Percentiles rank a stretch among this genome's conserved stretches.
Evolutionary conservation across 2,329 filamentous ascomycete genomes (phyloP).

Genomic region (Fusarium decemcellulare): DNA sequence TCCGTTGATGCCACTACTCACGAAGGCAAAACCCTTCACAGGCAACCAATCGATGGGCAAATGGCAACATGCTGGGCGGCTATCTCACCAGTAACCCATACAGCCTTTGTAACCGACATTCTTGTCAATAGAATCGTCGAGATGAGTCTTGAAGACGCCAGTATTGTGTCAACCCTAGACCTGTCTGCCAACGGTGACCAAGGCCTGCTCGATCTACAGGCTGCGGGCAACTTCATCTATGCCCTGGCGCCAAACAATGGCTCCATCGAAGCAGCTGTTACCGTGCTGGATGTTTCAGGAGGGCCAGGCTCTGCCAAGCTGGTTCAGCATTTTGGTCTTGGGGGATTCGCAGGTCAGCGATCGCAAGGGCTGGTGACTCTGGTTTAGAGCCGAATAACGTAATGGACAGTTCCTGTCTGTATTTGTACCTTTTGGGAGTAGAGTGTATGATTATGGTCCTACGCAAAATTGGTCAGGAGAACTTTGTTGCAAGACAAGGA

Average conservation of each 20-base stretch:
- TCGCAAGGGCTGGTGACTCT: too few species aligned
- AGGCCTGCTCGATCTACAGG: conserved; percentile 69
- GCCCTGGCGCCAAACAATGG: conserved; percentile 68
- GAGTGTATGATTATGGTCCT: too few species aligned
- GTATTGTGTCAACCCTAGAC: conserved; percentile 59
- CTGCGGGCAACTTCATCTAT: conserved; percentile 69
- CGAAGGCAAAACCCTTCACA: conserved; percentile 52
- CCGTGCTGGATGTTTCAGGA: conserved; percentile 53
- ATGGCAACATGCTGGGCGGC: conserved; percentile 71
- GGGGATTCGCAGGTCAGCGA: conserved; percentile 28
- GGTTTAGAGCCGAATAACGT: too few species aligned
- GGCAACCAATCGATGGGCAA: conserved; percentile 62
- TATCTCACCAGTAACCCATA: conserved; percentile 61
- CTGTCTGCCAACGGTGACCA: conserved; percentile 60
- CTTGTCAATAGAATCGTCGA: conserved; percentile 67
- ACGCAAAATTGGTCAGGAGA: too few species aligned
- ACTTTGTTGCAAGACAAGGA: too few species aligned
- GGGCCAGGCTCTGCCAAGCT: conserved; percentile 36
- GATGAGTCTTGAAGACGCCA: conserved; percentile 65
- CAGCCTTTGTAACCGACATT: conserved; percentile 72
- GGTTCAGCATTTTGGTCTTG: conserved; percentile 52
- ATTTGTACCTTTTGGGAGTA: too few species aligned
- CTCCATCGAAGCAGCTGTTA: conserved; percentile 51
- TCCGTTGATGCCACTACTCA: conserved; percentile 53
- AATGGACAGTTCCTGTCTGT: too few species aligned